A percentile compares a stretch with the other conserved stretches of the same genome.
These are phyloP conservation scores for Colletotrichum sp. DNA, from an alignment of 2,329 filamentous ascomycete species.

Conservation along the genomic window DNA sequence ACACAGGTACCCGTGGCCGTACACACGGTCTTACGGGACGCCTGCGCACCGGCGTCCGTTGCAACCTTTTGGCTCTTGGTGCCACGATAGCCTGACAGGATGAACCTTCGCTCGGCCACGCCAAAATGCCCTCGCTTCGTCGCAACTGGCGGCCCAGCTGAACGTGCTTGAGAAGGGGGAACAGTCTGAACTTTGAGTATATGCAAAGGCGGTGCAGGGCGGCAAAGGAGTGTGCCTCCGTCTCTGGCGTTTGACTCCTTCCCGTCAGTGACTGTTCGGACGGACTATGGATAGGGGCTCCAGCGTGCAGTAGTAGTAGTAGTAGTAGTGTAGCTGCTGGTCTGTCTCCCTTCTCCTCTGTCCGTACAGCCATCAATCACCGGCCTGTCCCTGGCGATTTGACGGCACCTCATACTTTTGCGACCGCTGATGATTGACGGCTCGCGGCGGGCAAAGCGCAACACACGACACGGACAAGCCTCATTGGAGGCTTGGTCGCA, in stretches of 20 bases:
- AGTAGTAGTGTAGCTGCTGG: too few species aligned
- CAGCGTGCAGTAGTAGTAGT: background rate
- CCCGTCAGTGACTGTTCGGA: slow-evolving; percentile 10
- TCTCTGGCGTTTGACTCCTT: background rate
- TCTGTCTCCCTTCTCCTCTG: background rate
- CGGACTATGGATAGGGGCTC: background rate
- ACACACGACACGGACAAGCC: background rate
- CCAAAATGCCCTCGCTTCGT: background rate
- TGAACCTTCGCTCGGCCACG: slow-evolving; percentile 13
- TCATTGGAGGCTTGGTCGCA: background rate
- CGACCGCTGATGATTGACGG: background rate
- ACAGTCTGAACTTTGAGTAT: background rate
- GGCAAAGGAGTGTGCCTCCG: background rate
- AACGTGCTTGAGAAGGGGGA: background rate
- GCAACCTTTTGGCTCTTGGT: background rate
- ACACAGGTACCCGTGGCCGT: slow-evolving; percentile 5
- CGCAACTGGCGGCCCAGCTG: background rate
- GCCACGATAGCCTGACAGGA: slow-evolving; percentile 13
- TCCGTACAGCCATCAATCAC: background rate
- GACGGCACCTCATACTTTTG: background rate
- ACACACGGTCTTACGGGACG: background rate
- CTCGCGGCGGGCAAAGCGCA: background rate
- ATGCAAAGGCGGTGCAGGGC: background rate
- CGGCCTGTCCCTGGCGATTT: background rate
- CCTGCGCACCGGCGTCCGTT: slow-evolving; percentile 15